Evolutionary conservation across 1,284 basidiomycete genomes (phyloP).

Genomic region (Ceratobasidium papillatum): DNA sequence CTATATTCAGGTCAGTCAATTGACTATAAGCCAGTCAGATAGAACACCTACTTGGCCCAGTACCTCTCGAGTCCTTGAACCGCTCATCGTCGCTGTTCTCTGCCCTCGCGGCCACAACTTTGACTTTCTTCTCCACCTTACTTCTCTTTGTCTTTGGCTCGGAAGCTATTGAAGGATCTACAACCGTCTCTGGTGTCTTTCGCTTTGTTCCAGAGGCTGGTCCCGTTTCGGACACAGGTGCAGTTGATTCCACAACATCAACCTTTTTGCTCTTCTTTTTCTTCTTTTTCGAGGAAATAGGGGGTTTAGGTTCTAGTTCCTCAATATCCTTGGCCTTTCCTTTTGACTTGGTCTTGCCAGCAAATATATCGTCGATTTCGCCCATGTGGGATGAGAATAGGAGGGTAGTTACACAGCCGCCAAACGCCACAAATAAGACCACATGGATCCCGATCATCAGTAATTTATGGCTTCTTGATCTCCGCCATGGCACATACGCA

Average conservation of each 20-base stretch:
- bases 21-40: background rate
- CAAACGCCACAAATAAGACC: background rate
- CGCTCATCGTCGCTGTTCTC: conserved; percentile 59
- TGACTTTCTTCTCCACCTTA: conserved; percentile 47
- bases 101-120: conserved; percentile 49
- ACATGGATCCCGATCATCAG: conserved; percentile 1
- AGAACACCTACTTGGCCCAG: conserved; percentile 68
- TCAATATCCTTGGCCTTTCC: conserved; percentile 40
- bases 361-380: conserved; percentile 83
- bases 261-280: conserved; percentile 53
- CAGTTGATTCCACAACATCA: conserved; percentile 27
- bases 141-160: conserved; percentile 47
- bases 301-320: conserved; percentile 47
- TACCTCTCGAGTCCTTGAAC: conserved; percentile 81
- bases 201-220: conserved; percentile 52
- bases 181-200: conserved; percentile 64
- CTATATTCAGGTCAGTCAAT: conserved; percentile 54
- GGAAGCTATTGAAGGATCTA: conserved; percentile 61
- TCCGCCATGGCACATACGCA: conserved; percentile 22
- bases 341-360: conserved; percentile 54
- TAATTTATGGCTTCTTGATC: background rate
- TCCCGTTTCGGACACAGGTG: conserved; percentile 45
- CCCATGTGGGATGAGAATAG: conserved; percentile 20
- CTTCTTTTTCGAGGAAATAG: conserved; percentile 52
- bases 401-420: conserved; percentile 15